Percentiles rank a stretch among this genome's conserved stretches.
These are phyloP conservation scores for Kipferlia bialata DNA, from an alignment of 78 protist species.

Conservation along the genomic window DNA sequence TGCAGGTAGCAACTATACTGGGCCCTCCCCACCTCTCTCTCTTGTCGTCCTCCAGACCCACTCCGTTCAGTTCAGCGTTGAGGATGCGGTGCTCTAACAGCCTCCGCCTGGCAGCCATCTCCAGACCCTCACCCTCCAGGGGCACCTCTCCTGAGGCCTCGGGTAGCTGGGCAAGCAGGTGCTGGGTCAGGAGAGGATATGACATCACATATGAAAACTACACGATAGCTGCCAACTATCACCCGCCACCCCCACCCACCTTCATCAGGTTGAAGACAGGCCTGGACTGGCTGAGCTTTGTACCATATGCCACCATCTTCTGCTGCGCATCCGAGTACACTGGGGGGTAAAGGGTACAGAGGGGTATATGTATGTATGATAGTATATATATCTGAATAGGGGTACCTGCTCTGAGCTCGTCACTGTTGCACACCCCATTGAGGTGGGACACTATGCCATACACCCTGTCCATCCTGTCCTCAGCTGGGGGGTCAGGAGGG, in stretches of 20 bases:
- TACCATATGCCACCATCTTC: neutral
- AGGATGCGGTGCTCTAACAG: neutral
- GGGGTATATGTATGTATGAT: too few species aligned
- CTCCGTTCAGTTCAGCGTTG: neutral
- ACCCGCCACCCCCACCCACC: too few species aligned
- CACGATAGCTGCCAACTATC: too few species aligned
- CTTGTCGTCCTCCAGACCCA: conserved; percentile 1
- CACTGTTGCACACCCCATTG: neutral
- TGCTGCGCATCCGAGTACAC: neutral
- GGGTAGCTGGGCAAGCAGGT: too few species aligned
- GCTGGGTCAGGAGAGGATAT: too few species aligned
- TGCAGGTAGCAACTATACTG: too few species aligned
- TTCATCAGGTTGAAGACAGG: neutral
- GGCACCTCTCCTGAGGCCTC: neutral
- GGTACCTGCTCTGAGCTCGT: conserved; percentile 13
- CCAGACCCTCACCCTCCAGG: neutral
- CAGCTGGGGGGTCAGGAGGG: neutral
- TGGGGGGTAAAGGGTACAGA: too few species aligned
- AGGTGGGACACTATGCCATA: conserved; percentile 9
- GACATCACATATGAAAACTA: too few species aligned
- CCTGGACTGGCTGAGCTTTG: neutral
- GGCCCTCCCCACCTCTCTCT: neutral
- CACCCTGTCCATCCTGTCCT: conserved; percentile 1
- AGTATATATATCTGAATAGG: too few species aligned
- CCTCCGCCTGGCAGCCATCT: neutral